A percentile compares a stretch with the other conserved stretches of the same genome.
Conservation (phyloP, 176 grass and related monocot species). For the Puccinellia tenuiflora region DNA sequence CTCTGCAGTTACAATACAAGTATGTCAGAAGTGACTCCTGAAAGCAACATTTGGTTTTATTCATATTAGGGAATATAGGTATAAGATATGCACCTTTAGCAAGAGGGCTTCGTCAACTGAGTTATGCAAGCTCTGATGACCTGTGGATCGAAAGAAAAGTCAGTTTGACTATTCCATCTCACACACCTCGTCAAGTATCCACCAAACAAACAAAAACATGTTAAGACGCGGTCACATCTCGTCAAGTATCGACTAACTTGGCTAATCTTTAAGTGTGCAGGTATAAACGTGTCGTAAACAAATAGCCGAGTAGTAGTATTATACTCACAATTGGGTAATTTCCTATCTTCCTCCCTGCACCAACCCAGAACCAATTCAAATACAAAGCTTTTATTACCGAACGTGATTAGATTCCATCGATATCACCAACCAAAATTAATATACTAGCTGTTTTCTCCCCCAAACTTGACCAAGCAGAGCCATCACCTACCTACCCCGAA, state of each 20-base stretch:
- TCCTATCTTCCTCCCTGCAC: not conserved
- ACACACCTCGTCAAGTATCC: not conserved
- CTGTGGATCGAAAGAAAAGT: slow-evolving; percentile 33
- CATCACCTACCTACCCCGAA: not conserved
- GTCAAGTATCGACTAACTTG: no score
- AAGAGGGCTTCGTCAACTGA: slow-evolving; percentile 57
- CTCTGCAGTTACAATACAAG: slow-evolving; percentile 45
- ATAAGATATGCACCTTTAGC: slow-evolving; percentile 46
- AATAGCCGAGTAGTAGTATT: not conserved
- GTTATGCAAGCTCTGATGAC: slow-evolving; percentile 46
- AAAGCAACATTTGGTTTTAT: not conserved
- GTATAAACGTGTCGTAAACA: not conserved
- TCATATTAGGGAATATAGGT: not conserved
- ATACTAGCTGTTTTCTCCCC: not conserved
- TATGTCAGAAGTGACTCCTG: slow-evolving; percentile 17
- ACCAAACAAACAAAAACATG: not conserved
- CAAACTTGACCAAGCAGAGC: not conserved
- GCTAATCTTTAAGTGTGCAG: not conserved
- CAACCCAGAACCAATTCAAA: not conserved
- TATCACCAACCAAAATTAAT: not conserved
- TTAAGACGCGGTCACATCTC: not conserved
- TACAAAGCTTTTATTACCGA: not conserved
- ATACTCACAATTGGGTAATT: not conserved
- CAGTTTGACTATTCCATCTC: not conserved
- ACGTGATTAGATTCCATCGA: not conserved